Conservation (phyloP, 2,329 filamentous ascomycete species). For the Colletotrichum filicis region DNA sequence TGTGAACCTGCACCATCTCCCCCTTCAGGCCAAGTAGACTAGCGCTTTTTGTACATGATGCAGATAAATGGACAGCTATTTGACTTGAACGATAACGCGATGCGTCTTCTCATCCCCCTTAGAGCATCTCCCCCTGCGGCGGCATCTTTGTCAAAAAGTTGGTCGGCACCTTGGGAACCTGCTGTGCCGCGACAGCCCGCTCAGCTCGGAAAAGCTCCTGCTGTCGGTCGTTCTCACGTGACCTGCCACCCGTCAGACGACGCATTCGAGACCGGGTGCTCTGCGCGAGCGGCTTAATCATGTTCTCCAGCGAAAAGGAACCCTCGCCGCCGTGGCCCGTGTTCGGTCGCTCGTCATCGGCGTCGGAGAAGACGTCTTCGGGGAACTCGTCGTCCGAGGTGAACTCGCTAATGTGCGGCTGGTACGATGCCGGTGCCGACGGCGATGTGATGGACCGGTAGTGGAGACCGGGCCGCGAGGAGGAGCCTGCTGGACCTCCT, state of each 20-base stretch:
- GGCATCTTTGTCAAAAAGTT: constrained; percentile 46
- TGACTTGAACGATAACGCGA: background rate
- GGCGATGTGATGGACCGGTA: constrained; percentile 88
- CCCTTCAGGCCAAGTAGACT: background rate
- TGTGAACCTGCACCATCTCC: background rate
- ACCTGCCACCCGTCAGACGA: constrained; percentile 68
- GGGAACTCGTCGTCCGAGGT: constrained; percentile 81
- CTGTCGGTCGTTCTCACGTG: constrained; percentile 50
- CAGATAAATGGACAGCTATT: background rate
- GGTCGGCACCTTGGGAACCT: constrained; percentile 53
- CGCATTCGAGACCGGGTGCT: constrained; percentile 69
- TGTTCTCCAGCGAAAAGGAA: constrained; percentile 69
- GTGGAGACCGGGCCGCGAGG: constrained; percentile 75
- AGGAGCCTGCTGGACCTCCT: too few species aligned
- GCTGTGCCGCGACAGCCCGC: constrained; percentile 49
- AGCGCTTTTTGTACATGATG: background rate
- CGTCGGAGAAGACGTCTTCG: constrained; percentile 83
- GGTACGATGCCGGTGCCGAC: constrained; percentile 65
- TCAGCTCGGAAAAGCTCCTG: constrained; percentile 48
- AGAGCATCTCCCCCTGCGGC: constrained; percentile 51
- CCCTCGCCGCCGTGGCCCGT: constrained; percentile 53
- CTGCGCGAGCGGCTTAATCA: constrained; percentile 69
- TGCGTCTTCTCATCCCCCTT: constrained; percentile 15
- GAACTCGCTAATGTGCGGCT: constrained; percentile 68
- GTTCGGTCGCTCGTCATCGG: constrained; percentile 67